Evolutionary conservation across 2,329 filamentous ascomycete species (phyloP), one percentile per base, ranked within the genome.

Genomic region (Fusarium musae): DNA sequence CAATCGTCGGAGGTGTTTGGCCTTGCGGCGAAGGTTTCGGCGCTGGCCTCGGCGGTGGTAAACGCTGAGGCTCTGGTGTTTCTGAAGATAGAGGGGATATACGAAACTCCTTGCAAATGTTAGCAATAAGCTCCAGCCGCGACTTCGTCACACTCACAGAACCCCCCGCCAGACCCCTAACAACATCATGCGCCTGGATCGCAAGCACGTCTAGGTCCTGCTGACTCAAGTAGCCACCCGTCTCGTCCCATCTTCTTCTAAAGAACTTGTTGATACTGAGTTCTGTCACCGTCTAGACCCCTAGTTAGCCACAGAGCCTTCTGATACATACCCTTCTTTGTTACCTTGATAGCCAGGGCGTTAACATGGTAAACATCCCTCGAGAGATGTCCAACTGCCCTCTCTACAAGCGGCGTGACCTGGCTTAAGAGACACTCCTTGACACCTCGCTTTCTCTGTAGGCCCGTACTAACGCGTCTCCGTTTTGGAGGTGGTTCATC

Each of bases 391-490:
- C 67, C 37, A 19, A 83, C 59, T 0, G 75, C 77, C 17, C 60
- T 58, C 59, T 75, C 70, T 19, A 84, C 76, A 32, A 80, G 77
- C 2, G 83, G 82, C 9, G 81, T 63, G 4, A 84, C 77, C 40
- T 82, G 80, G 2, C 70, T 60, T 28, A 70, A 72, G 13, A 83
- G 46, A 40, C 80, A 80, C 2, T 74, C 63, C 52, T 73, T 74
- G 1, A 81, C 56, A 34, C 52, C 63, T 28, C 75, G 63, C 63
- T 71, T 62, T 26, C 63, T 59, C 60, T 62, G 44, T 50, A 53
- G 44, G 49, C 60, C 71, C 30, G 75, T 42, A 10, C 74, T 73
- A 7, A 81, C 74, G 59, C 81, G 79, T 60, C 78, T 76, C 42
- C 77, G 75, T 72, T 83, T 83, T 11, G 66, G 59, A 11, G 79